These are phyloP conservation scores for Fusarium xyrophilum DNA, from an alignment of 2,329 filamentous ascomycete species.

Conservation along the genomic window DNA sequence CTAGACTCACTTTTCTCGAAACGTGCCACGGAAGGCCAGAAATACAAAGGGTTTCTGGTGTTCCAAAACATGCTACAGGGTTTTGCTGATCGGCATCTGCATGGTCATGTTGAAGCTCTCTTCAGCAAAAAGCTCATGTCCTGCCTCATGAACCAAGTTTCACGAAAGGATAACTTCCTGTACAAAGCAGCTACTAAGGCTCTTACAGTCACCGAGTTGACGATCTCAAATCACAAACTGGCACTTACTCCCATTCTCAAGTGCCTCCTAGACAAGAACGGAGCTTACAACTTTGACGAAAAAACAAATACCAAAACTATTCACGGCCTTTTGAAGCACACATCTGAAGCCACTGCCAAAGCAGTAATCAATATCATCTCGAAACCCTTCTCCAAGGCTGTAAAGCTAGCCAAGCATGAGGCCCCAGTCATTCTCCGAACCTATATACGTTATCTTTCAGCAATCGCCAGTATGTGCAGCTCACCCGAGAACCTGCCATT, in stretches of 20 bases:
- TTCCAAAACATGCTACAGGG: conserved; percentile 76
- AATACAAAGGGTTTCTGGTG: conserved; percentile 89
- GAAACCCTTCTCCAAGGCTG: conserved; percentile 49
- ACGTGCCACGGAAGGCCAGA: conserved; percentile 83
- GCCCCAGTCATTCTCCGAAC: conserved; percentile 51
- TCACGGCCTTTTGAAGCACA: conserved; percentile 72
- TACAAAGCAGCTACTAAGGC: conserved; percentile 80
- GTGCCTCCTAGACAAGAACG: conserved; percentile 72
- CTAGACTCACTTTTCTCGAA: conserved; percentile 83
- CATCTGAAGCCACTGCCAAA: conserved; percentile 63
- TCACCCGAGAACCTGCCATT: background rate
- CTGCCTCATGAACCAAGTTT: conserved; percentile 82
- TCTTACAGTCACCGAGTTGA: conserved; percentile 72
- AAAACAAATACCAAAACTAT: conserved; percentile 85
- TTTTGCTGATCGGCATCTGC: conserved; percentile 55
- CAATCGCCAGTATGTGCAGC: conserved; percentile 41
- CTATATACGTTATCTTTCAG: conserved; percentile 63
- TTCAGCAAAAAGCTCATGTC: conserved; percentile 86
- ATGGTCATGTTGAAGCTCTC: conserved; percentile 63
- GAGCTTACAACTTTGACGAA: conserved; percentile 82
- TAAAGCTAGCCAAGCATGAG: conserved; percentile 21
- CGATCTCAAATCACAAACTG: conserved; percentile 62
- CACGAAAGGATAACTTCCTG: conserved; percentile 75
- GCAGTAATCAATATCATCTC: conserved; percentile 57
- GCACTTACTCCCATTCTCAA: conserved; percentile 67